These are phyloP conservation scores for Penicillium concentricum DNA, from an alignment of 2,329 filamentous ascomycete species.

Conservation along the genomic window DNA sequence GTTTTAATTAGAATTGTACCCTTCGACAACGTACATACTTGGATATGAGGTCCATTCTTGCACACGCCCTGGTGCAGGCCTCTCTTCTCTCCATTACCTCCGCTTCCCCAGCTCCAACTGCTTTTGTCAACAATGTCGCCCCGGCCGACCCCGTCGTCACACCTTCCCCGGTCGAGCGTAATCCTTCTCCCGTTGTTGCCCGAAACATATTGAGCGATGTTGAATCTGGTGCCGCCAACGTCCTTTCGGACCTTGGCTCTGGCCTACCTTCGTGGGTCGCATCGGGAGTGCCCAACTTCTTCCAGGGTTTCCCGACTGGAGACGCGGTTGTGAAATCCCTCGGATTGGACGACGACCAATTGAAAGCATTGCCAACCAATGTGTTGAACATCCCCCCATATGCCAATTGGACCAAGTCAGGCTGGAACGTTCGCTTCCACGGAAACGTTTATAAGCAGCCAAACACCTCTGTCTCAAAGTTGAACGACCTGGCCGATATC, in stretches of 20 bases:
- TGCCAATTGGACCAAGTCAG: slow-evolving; percentile 75
- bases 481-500: slow-evolving; percentile 67
- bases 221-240: background rate
- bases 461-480: slow-evolving; percentile 61
- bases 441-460: slow-evolving; percentile 82
- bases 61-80: slow-evolving; percentile 7
- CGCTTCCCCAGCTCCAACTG: slow-evolving; percentile 13
- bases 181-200: slow-evolving; percentile 12
- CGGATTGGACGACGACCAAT: slow-evolving; percentile 12
- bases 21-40: background rate
- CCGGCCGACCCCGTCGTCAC: slow-evolving; percentile 14
- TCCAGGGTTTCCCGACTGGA: slow-evolving; percentile 23
- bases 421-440: slow-evolving; percentile 74
- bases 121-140: slow-evolving; percentile 6
- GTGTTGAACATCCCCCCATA: slow-evolving; percentile 43
- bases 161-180: slow-evolving; percentile 11
- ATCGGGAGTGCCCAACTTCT: slow-evolving; percentile 23
- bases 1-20: background rate
- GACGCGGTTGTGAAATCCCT: slow-evolving; percentile 23
- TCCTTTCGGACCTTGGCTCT: slow-evolving; percentile 14
- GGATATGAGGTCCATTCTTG: slow-evolving; percentile 1
- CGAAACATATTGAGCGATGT: slow-evolving; percentile 12
- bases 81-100: slow-evolving; percentile 11
- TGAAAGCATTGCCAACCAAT: slow-evolving; percentile 21
- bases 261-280: slow-evolving; percentile 21